Conservation (phyloP, 495 filamentous ascomycete species). For the Trichoderma virens region DNA sequence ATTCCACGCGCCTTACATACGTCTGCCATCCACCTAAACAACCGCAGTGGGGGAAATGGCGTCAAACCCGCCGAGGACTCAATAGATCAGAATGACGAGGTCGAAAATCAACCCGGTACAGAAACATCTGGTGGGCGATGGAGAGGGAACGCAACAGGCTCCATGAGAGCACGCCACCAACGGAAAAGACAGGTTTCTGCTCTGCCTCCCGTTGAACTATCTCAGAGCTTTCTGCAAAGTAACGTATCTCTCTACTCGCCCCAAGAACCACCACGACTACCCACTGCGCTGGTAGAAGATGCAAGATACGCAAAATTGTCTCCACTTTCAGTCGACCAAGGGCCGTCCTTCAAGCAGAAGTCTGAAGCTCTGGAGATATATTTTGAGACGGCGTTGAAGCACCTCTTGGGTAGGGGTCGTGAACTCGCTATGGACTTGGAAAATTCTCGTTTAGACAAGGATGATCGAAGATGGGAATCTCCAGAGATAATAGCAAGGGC, state of each 20-base stretch:
- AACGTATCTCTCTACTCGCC: not conserved
- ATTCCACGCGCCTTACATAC: not conserved
- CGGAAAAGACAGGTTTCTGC: not conserved
- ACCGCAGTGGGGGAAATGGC: not conserved
- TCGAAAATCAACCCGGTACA: not conserved
- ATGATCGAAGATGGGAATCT: not conserved
- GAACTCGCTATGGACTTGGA: not conserved
- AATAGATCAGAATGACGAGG: not conserved
- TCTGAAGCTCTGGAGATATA: not conserved
- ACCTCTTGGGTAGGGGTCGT: not conserved
- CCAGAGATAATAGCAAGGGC: not conserved
- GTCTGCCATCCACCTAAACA: not conserved
- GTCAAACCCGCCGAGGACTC: not conserved
- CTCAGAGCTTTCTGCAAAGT: not conserved
- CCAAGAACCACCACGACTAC: not conserved
- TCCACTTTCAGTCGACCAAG: not conserved
- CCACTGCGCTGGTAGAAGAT: not conserved
- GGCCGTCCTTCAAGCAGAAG: not conserved
- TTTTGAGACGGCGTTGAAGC: not conserved
- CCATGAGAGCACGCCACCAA: not conserved
- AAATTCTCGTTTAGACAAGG: not conserved
- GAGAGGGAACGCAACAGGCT: not conserved
- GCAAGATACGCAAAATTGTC: not conserved
- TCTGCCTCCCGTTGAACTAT: not conserved
- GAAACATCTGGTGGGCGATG: not conserved